Base-by-base conservation (phyloP, 805 yeast genomes). In the Starmera dryadoides region DNA sequence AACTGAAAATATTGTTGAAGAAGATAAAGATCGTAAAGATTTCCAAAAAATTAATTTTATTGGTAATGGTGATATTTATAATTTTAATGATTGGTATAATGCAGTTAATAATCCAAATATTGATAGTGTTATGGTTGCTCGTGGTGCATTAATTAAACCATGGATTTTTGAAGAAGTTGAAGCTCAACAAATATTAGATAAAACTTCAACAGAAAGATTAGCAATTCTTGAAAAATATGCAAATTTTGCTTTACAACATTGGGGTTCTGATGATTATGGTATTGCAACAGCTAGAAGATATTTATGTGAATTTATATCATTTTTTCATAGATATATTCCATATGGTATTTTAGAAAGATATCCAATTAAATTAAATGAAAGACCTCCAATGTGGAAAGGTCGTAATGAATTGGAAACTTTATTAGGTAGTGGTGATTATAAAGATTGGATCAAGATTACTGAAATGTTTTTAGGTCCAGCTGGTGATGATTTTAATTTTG, bases 141-240 rank as follows among this genome's bases (percentile, higher is more conserved):
- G 99, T 55, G 98, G 98, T 40, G 98, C 98, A 2, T 73, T 93
- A 47, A 89, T 93, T 58, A 93, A 93, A 63, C 99, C 99, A 28
- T 93, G 99, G 99, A 86, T 93, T 37, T 93, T 91, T 51, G 97
- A 93, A 65, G 99, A 93, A 63, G 76, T 93, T 41, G 94, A 91
- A 42, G 70, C 91, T 6, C 78, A 80, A 52, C 98, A 93, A 61
- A 80, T 87, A 59, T 63, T 93, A 45, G 99, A 93, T 60, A 93
- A 91, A 64, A 69, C 86, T 2, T 81, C 96, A n/a, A 68, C 81
- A 17, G 97, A 93, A 63, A 76, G 99, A 60, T 73, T 93, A 41
- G 94, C 81, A 29, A 75, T 82, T 33, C 60, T 91, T 52, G 68
- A 69, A 46, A 73, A 71, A 37, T 93, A 79, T 57, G 78, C 95